These are phyloP conservation scores for Boletus tylopilopsis DNA, from an alignment of 768 basidiomycete genomes.

Conservation along the genomic window DNA sequence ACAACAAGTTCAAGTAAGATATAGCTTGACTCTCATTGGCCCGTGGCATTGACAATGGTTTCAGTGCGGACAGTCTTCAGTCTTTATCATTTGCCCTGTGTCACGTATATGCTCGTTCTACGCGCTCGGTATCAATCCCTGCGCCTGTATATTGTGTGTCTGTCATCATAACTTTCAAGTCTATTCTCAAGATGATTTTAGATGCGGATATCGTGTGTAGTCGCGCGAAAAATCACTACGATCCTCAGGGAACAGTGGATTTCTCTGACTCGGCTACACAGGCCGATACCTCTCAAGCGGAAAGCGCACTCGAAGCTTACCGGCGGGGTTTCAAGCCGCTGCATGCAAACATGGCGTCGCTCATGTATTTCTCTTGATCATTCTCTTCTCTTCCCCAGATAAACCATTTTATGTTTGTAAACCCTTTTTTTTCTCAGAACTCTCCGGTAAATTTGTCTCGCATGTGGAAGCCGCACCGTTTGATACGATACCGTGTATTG, in stretches of 20 bases:
- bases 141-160: slow-evolving; percentile 76
- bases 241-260: slow-evolving; percentile 54
- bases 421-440: too few relatives aligned
- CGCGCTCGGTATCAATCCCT: slow-evolving; percentile 78
- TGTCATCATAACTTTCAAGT: neutral
- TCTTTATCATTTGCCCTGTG: slow-evolving; percentile 70
- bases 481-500: neutral
- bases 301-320: slow-evolving; percentile 45
- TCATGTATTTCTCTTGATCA: slow-evolving; percentile 58
- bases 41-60: slow-evolving; percentile 4
- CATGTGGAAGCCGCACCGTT: neutral
- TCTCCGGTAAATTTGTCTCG: neutral
- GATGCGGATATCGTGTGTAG: slow-evolving; percentile 78
- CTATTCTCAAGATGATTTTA: slow-evolving; percentile 25
- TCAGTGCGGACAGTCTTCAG: slow-evolving; percentile 65
- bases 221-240: slow-evolving; percentile 78
- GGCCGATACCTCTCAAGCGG: slow-evolving; percentile 37
- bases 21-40: neutral
- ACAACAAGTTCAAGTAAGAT: slow-evolving; percentile 57
- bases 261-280: slow-evolving; percentile 59
- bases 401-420: too few relatives aligned
- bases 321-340: slow-evolving; percentile 53
- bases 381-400: neutral
- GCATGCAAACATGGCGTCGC: slow-evolving; percentile 43
- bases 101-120: slow-evolving; percentile 77